Evolutionary conservation across 1,284 basidiomycete species (phyloP).

Genomic region (Papiliotrema nemorosa): DNA sequence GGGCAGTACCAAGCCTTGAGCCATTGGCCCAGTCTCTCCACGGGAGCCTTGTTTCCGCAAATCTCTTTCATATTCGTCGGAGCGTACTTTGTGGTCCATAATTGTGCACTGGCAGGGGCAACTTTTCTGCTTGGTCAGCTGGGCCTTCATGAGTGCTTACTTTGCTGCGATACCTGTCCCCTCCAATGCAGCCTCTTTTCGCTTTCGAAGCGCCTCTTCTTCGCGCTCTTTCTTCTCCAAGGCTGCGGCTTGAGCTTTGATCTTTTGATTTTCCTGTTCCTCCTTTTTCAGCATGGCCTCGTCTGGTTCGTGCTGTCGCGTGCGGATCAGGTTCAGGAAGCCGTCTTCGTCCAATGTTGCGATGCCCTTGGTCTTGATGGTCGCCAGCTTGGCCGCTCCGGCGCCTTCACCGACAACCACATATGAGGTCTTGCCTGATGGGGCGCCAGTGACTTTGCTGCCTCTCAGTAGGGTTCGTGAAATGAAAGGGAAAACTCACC

Average conservation of each 20-base stretch:
- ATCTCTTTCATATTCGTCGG: slow-evolving; percentile 83
- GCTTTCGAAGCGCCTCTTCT: slow-evolving; percentile 63
- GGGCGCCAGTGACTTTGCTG: slow-evolving; percentile 80
- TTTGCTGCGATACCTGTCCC: slow-evolving; percentile 42
- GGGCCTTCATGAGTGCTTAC: slow-evolving; percentile 22
- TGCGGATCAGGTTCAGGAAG: slow-evolving; percentile 77
- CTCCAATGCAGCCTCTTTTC: slow-evolving; percentile 54
- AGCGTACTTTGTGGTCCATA: slow-evolving; percentile 97
- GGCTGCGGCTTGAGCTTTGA: slow-evolving; percentile 61
- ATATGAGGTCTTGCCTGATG: slow-evolving; percentile 85
- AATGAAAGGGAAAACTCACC: slow-evolving; percentile 54
- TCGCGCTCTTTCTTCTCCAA: slow-evolving; percentile 63
- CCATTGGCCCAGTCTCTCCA: slow-evolving; percentile 87
- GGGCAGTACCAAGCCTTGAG: slow-evolving; percentile 73
- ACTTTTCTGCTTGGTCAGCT: slow-evolving; percentile 40
- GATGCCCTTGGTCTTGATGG: slow-evolving; percentile 75
- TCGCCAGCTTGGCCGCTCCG: slow-evolving; percentile 78
- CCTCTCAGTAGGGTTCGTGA: too few relatives aligned
- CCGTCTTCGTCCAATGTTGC: slow-evolving; percentile 80
- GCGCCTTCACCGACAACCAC: slow-evolving; percentile 86
- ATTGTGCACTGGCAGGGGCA: slow-evolving; percentile 55
- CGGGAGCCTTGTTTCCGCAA: slow-evolving; percentile 87
- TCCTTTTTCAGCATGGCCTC: slow-evolving; percentile 70
- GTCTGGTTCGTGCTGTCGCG: slow-evolving; percentile 59
- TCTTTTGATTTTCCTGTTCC: slow-evolving; percentile 52